Percentiles rank a stretch among this genome's conserved stretches.
These are phyloP conservation scores for Serendipita vermifera DNA, from an alignment of 768 basidiomycete species.

Conservation along the genomic window DNA sequence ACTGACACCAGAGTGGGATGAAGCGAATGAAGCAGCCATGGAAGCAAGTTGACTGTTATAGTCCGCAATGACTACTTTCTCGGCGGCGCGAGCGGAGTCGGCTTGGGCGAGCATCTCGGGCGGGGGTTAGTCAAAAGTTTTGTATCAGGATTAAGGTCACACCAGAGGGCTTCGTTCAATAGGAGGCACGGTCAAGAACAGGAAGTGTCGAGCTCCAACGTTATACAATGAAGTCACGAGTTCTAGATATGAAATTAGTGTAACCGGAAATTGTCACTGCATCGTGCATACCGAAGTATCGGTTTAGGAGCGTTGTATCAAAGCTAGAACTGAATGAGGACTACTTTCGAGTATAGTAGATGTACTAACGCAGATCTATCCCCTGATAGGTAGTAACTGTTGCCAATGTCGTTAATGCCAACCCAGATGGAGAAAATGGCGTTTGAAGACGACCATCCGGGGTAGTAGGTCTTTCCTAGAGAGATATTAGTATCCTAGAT, in stretches of 20 bases:
- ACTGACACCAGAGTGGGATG: conserved; percentile 36
- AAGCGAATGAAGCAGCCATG: conserved; percentile 31
- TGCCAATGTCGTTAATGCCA: conserved; percentile 43
- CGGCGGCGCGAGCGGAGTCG: conserved; percentile 28
- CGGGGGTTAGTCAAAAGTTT: not conserved
- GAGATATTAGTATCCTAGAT: conserved; percentile 17
- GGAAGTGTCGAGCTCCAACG: conserved; percentile 46
- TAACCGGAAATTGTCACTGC: not conserved
- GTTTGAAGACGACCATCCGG: conserved; percentile 39
- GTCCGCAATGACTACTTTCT: conserved; percentile 35
- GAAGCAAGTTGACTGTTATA: conserved; percentile 41
- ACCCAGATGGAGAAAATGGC: conserved; percentile 55
- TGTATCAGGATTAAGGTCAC: conserved; percentile 18
- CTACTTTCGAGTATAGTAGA: too few relatives aligned
- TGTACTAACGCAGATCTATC: conserved; percentile 36
- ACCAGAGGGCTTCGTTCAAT: conserved; percentile 44
- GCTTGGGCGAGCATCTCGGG: conserved; percentile 43
- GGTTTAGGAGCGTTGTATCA: conserved; percentile 35
- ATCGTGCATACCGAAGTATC: conserved; percentile 31
- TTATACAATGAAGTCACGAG: conserved; percentile 26
- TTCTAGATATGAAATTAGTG: conserved; percentile 7
- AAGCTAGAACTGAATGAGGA: too few relatives aligned
- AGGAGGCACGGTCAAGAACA: conserved; percentile 51
- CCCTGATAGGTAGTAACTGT: conserved; percentile 36
- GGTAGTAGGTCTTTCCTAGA: conserved; percentile 36